These are phyloP conservation scores for Furcasterigmium sp. DNA, from an alignment of 2,329 filamentous ascomycete genomes.

Conservation along the genomic window DNA sequence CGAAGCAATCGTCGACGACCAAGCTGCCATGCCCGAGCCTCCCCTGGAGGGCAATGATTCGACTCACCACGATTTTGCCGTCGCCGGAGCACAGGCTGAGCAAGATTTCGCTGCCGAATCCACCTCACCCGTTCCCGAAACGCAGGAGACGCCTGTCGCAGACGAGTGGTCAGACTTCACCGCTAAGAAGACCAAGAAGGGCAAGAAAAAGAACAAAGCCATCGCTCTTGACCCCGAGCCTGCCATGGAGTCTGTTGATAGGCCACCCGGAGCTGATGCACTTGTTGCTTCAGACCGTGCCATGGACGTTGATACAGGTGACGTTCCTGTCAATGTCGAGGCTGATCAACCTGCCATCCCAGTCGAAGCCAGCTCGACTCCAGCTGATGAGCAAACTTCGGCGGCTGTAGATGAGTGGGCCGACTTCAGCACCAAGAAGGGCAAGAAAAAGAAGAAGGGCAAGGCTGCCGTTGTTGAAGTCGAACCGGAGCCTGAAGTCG, in stretches of 20 bases:
- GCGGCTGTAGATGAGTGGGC: constrained; percentile 4
- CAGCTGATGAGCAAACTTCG: background rate
- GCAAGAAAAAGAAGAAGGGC: constrained; percentile 3
- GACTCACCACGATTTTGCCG: background rate
- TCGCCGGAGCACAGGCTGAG: background rate
- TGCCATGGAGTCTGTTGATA: background rate
- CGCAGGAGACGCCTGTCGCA: background rate
- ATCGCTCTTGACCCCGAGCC: background rate
- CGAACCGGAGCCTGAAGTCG: background rate
- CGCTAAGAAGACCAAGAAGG: constrained; percentile 26
- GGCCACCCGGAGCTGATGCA: background rate
- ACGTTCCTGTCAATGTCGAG: background rate
- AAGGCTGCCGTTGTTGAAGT: background rate
- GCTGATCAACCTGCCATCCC: background rate
- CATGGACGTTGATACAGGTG: background rate
- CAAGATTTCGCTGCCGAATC: background rate
- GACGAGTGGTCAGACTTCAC: constrained; percentile 9
- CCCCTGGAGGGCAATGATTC: background rate
- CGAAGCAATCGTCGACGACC: background rate
- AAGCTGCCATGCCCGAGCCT: background rate
- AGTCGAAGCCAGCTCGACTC: background rate
- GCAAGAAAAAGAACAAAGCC: constrained; percentile 10
- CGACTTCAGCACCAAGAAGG: constrained; percentile 8
- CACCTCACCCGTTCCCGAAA: background rate
- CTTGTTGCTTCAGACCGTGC: background rate